phyloP scores from a whole-genome alignment of 2,329 filamentous ascomycete species.

The Ophiostoma pallidulum region DNA sequence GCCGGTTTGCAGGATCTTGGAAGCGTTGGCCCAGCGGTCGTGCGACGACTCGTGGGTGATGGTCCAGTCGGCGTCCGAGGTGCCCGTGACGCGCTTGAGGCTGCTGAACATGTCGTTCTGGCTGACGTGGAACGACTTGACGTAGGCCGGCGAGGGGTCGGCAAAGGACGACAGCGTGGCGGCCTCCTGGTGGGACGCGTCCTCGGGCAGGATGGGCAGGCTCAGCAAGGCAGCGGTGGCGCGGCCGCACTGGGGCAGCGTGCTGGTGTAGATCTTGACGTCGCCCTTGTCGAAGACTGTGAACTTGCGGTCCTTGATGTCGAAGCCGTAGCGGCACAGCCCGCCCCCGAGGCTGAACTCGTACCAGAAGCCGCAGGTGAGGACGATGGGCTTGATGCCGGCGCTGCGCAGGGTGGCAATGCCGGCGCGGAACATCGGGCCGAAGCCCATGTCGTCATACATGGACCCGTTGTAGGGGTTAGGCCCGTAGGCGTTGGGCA shows the following conservation, averaged over 20 bases:
- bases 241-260: slow-evolving; percentile 43
- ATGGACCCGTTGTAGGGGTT: slow-evolving; percentile 16
- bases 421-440: not conserved
- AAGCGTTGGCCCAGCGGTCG: slow-evolving; percentile 39
- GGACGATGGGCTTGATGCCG: slow-evolving; percentile 25
- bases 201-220: slow-evolving; percentile 22
- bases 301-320: slow-evolving; percentile 17
- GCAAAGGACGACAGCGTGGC: slow-evolving; percentile 12
- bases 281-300: slow-evolving; percentile 46
- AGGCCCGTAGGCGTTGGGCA: slow-evolving; percentile 33
- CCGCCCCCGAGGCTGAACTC: slow-evolving; percentile 36
- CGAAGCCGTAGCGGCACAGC: slow-evolving; percentile 20
- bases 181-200: not conserved
- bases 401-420: slow-evolving; percentile 31
- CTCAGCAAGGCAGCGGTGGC: slow-evolving; percentile 34
- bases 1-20: slow-evolving; percentile 28
- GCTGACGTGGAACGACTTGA: slow-evolving; percentile 47
- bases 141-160: slow-evolving; percentile 27
- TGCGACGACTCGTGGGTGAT: slow-evolving; percentile 38
- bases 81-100: slow-evolving; percentile 48
- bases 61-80: slow-evolving; percentile 50
- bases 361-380: slow-evolving; percentile 42
- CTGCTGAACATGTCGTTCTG: slow-evolving; percentile 58
- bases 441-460: slow-evolving; percentile 20
- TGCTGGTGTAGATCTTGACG: slow-evolving; percentile 46